Evolutionary conservation across 345 rosid species (phyloP), one percentile per base, ranked within the genome.

Genomic region (Erucastrum elatum): DNA sequence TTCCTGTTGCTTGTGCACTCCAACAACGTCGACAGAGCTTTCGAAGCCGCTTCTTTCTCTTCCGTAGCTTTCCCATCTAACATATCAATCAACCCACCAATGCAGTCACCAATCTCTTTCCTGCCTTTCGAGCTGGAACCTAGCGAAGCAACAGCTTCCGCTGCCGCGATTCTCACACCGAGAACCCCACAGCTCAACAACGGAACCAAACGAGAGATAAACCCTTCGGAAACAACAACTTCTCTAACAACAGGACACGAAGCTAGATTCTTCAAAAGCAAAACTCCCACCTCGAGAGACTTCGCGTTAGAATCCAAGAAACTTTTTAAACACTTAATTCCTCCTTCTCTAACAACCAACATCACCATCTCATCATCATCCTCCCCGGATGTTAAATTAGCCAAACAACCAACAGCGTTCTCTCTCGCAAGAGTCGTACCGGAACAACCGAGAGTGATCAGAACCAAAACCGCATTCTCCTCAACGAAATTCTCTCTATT

Each of bases 41-140:
- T 90, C 1, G 91, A 89, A 21, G 94, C 97, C 11, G 96, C 93
- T 83, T 91, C 97, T 84, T 87, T 90, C 84, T 93, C 98, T 70
- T 88, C 95, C 12, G 79, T 77, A 35, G 91, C 94, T 82, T 94
- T 94, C 12, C 96, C 97, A 75, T 94, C 98, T 71, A 94, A 68
- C 98, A 91, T 89, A 70, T 85, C 86, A 68, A 89, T 84, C 84
- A 94, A 76, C 9, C 84, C 84, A 58, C 60, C 77, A 12, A 86
- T 83, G 74, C 88, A 85, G 60, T 87, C 97, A 17, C 98, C 96
- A 64, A 93, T 80, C 72, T 91, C 97, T 75, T 84, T 93, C 84
- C 90, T 80, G 8, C 82, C 74, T 81, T 85, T 90, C 4, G 91
- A 72, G 83, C 82, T 87, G 56, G 81, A 82, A 11, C 90, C 85